These are phyloP conservation scores for Periconia macrospinosa DNA, from an alignment of 2,329 filamentous ascomycete genomes.

Conservation along the genomic window DNA sequence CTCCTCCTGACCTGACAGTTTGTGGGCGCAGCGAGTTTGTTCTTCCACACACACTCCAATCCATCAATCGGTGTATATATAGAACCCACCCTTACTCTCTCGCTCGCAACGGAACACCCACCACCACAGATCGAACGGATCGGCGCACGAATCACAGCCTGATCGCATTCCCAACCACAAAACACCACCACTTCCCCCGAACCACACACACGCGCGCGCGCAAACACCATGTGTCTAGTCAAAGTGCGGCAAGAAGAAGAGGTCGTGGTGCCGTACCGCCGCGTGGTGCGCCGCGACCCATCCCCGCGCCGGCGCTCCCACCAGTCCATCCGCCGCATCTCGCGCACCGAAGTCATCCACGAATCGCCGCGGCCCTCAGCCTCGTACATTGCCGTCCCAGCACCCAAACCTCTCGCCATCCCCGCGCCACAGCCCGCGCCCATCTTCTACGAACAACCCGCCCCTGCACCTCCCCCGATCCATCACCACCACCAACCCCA, in stretches of 20 bases:
- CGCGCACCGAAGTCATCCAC: constrained; percentile 34
- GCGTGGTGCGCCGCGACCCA: constrained; percentile 31
- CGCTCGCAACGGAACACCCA: constrained; percentile 1
- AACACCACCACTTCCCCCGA: not conserved
- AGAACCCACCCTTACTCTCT: too few species aligned
- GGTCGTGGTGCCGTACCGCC: constrained; percentile 41
- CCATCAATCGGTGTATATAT: not conserved
- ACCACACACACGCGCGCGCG: not conserved
- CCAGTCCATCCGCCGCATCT: constrained; percentile 28
- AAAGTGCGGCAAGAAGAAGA: constrained; percentile 51
- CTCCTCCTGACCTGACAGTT: too few species aligned
- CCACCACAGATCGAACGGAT: constrained; percentile 18
- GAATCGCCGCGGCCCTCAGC: constrained; percentile 32
- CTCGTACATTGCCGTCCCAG: constrained; percentile 35
- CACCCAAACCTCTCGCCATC: constrained; percentile 28
- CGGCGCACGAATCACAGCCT: constrained; percentile 34
- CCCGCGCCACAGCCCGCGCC: constrained; percentile 46
- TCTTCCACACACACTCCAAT: not conserved
- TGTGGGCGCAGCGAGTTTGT: not conserved
- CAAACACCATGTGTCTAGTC: constrained; percentile 49
- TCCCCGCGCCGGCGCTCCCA: constrained; percentile 33
- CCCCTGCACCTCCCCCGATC: constrained; percentile 29
- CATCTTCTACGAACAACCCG: constrained; percentile 41
- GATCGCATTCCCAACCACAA: constrained; percentile 23
- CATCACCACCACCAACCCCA: constrained; percentile 23